phyloP scores from a whole-genome alignment of 371 early-diverging fungal genomes.

The Mortierella sp. region DNA sequence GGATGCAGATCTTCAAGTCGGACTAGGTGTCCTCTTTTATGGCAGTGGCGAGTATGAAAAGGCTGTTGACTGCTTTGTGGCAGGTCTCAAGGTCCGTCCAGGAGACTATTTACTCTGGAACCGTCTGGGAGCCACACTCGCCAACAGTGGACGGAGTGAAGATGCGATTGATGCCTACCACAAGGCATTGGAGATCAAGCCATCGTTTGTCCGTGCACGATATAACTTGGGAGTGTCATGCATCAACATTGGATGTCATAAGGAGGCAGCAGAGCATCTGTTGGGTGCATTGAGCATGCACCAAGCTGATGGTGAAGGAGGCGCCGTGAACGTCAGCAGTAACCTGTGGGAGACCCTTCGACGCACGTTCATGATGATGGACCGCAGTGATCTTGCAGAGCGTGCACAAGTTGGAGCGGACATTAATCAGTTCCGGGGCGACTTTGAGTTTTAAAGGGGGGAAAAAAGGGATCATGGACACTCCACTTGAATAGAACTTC shows the following conservation, averaged over 20 bases:
- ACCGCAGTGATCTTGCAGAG: conserved; percentile 60
- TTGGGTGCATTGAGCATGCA: conserved; percentile 88
- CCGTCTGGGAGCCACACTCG: conserved; percentile 95
- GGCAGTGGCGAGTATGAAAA: conserved; percentile 90
- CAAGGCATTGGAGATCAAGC: conserved; percentile 92
- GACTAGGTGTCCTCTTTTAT: conserved; percentile 94
- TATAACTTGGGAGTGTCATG: conserved; percentile 95
- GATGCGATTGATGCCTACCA: conserved; percentile 94
- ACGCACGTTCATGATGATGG: conserved; percentile 73
- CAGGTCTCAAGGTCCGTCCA: conserved; percentile 87
- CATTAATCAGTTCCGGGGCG: conserved; percentile 67
- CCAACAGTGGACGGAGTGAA: conserved; percentile 80
- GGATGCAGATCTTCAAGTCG: conserved; percentile 94
- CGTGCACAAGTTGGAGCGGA: conserved; percentile 69
- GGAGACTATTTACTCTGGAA: conserved; percentile 96
- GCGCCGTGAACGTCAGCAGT: conserved; percentile 68
- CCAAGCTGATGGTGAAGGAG: conserved; percentile 55
- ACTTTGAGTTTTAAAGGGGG: conserved; percentile 68
- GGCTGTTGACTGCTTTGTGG: conserved; percentile 96
- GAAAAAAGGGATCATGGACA: background rate
- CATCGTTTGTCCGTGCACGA: conserved; percentile 96
- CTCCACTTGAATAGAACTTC: conserved; percentile 2
- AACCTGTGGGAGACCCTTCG: conserved; percentile 74
- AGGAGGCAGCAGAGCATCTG: conserved; percentile 93
- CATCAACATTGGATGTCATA: conserved; percentile 88